Percentiles rank a stretch among this genome's conserved stretches.
Conservation (phyloP, 139 green algal genomes). For the Micractinium conductrix region DNA sequence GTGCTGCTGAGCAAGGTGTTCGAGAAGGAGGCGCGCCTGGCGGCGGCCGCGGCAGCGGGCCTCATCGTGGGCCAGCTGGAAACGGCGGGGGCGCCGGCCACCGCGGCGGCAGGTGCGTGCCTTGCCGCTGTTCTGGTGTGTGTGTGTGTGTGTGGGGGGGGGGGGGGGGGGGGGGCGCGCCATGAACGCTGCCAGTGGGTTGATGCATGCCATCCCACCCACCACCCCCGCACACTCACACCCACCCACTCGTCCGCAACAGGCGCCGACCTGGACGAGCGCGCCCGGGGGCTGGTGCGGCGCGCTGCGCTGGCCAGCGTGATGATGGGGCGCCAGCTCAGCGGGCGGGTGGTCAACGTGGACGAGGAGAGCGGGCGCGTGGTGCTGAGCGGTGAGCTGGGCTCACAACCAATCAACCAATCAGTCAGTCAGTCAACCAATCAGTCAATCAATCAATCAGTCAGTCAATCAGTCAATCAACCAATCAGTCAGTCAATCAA, state of each 20-base stretch:
- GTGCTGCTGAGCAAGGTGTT: not conserved
- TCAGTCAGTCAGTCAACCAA: too few relatives aligned
- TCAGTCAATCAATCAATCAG: too few relatives aligned
- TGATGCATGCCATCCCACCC: not conserved
- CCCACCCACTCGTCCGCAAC: too few relatives aligned
- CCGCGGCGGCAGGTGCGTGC: not conserved
- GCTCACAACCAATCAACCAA: too few relatives aligned
- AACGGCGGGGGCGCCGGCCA: not conserved
- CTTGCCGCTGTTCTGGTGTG: not conserved
- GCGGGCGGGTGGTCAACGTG: not conserved
- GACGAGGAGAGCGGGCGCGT: not conserved
- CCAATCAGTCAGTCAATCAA: too few relatives aligned
- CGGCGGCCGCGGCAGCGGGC: not conserved
- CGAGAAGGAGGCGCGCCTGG: slow-evolving; percentile 4
- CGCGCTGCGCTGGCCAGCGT: not conserved
- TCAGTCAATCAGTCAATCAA: too few relatives aligned
- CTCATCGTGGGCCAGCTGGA: not conserved
- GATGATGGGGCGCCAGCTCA: slow-evolving; percentile 11
- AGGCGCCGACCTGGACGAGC: not conserved
- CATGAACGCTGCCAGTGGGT: not conserved
- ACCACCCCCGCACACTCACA: too few relatives aligned
- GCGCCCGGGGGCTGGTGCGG: not conserved
- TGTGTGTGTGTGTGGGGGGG: not conserved
- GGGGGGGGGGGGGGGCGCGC: too few relatives aligned
- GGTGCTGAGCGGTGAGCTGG: slow-evolving; percentile 16